Conservation (phyloP, 2,329 filamentous ascomycete species). For the Teratosphaeria epicoccoides region DNA sequence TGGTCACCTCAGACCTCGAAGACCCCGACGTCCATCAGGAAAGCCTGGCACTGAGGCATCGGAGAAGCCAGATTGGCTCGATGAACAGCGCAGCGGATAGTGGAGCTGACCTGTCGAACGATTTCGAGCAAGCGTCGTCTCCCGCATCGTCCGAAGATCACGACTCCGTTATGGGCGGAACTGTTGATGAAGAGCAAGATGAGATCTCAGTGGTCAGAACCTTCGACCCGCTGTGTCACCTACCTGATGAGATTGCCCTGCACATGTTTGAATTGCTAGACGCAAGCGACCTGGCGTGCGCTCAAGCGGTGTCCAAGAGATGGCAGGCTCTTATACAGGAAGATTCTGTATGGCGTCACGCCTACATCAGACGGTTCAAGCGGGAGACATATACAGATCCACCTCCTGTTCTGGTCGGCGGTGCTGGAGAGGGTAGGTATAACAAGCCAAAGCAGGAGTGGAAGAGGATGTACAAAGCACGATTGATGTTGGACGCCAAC, state of each 20-base stretch:
- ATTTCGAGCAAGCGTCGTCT: not conserved
- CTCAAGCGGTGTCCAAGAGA: constrained; percentile 45
- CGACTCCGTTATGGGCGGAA: not conserved
- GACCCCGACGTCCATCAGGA: not conserved
- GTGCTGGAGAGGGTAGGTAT: constrained; percentile 40
- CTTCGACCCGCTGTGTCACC: not conserved
- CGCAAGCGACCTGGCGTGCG: constrained; percentile 43
- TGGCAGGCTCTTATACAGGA: constrained; percentile 49
- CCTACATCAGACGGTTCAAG: constrained; percentile 48
- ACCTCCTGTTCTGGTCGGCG: constrained; percentile 37
- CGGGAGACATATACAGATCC: constrained; percentile 35
- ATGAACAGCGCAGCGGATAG: constrained; percentile 27
- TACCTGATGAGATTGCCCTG: constrained; percentile 50
- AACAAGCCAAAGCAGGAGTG: constrained; percentile 59
- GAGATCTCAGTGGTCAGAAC: not conserved
- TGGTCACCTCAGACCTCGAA: not conserved
- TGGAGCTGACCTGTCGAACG: constrained; percentile 24
- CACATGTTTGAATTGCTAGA: constrained; percentile 52
- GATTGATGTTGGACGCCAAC: constrained; percentile 61
- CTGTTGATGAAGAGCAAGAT: not conserved
- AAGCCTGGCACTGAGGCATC: constrained; percentile 8
- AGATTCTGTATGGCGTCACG: constrained; percentile 50
- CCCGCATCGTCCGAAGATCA: not conserved
- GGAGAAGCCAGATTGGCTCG: constrained; percentile 19
- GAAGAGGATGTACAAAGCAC: constrained; percentile 73